phyloP scores from a whole-genome alignment of 805 yeast species.

The Alloascoidea africana region DNA sequence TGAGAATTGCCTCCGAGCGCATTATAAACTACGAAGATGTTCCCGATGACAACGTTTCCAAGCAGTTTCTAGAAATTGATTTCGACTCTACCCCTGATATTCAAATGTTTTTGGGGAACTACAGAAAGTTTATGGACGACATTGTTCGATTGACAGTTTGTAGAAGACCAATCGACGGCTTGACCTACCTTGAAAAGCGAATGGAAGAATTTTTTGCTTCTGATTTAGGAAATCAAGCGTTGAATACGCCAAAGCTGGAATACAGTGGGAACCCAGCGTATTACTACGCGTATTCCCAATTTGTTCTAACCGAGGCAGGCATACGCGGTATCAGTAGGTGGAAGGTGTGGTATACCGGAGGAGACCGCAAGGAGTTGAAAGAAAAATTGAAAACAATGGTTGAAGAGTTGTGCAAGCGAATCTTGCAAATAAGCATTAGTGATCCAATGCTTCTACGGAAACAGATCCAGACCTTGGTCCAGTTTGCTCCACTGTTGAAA shows the following conservation, averaged over 20 bases:
- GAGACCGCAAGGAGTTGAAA: constrained; percentile 34
- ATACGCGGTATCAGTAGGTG: constrained; percentile 89
- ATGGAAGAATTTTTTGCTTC: constrained; percentile 60
- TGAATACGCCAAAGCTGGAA: constrained; percentile 36
- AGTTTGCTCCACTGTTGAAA: constrained; percentile 80
- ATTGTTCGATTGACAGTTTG: constrained; percentile 81
- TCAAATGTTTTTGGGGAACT: constrained; percentile 60
- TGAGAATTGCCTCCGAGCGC: constrained; percentile 67
- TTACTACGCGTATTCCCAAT: constrained; percentile 65
- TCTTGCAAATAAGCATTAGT: constrained; percentile 58
- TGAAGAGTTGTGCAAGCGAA: constrained; percentile 33
- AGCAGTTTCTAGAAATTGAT: constrained; percentile 62
- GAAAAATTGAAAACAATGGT: constrained; percentile 50
- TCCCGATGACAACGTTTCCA: constrained; percentile 48
- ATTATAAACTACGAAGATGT: constrained; percentile 58
- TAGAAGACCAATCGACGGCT: constrained; percentile 66
- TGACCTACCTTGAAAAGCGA: constrained; percentile 67
- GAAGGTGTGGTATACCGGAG: constrained; percentile 77
- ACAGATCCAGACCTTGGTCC: constrained; percentile 83
- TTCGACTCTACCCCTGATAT: constrained; percentile 80
- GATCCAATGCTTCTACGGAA: constrained; percentile 76
- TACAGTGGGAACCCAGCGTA: constrained; percentile 46
- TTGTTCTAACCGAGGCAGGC: constrained; percentile 77
- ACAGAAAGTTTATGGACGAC: constrained; percentile 76
- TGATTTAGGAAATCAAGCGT: constrained; percentile 47